These are phyloP conservation scores for Rhinocladiella similis DNA, from an alignment of 2,329 filamentous ascomycete species.

Conservation along the genomic window DNA sequence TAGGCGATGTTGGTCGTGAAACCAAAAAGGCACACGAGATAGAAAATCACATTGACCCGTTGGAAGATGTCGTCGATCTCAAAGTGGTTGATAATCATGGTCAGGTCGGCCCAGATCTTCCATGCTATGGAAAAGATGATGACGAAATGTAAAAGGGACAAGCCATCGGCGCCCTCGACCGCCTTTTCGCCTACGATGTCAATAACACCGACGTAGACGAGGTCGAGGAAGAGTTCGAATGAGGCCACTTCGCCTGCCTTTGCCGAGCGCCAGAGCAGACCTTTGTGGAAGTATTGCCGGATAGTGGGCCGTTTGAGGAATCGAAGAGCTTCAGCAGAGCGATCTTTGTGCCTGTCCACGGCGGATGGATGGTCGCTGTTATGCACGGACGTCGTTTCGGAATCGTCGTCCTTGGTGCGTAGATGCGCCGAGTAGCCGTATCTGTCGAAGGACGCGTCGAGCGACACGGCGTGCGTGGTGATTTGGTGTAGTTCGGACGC, in stretches of 20 bases:
- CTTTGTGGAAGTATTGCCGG: conserved; percentile 66
- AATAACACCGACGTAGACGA: conserved; percentile 63
- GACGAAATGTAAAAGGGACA: conserved; percentile 58
- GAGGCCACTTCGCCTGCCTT: conserved; percentile 60
- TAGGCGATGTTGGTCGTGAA: conserved; percentile 51
- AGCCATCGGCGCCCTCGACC: conserved; percentile 55
- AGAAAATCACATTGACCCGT: conserved; percentile 59
- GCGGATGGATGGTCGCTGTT: conserved; percentile 26
- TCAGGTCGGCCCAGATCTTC: conserved; percentile 18
- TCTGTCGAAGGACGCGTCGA: conserved; percentile 63
- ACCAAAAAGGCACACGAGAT: conserved; percentile 62
- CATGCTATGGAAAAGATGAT: conserved; percentile 58
- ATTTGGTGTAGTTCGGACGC: conserved; percentile 55
- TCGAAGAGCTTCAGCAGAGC: conserved; percentile 48
- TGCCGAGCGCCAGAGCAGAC: conserved; percentile 62
- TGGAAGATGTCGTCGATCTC: conserved; percentile 63
- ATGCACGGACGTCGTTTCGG: conserved; percentile 25
- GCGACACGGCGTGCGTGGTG: conserved; percentile 53
- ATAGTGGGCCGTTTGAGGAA: conserved; percentile 62
- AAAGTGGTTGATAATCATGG: conserved; percentile 61
- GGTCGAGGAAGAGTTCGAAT: conserved; percentile 65
- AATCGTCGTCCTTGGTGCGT: conserved; percentile 46
- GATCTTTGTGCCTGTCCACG: conserved; percentile 29
- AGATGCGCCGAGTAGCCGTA: conserved; percentile 64
- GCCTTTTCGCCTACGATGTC: conserved; percentile 64